phyloP scores from a whole-genome alignment of 148 eudicot genomes.

The Tetragonia tetragonoides region DNA sequence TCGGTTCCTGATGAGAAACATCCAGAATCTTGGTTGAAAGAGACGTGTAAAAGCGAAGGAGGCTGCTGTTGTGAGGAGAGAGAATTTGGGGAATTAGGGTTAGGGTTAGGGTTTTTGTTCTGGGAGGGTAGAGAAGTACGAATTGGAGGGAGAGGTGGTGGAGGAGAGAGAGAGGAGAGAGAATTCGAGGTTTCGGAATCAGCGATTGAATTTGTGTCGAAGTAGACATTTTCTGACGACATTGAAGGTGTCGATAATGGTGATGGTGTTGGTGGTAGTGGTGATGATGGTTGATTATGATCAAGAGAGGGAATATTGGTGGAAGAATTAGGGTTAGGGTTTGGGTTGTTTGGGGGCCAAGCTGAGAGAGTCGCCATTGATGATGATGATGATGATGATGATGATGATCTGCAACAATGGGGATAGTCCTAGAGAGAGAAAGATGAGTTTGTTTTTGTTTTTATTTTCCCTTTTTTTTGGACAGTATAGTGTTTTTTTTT shows the following conservation, averaged over 20 bases:
- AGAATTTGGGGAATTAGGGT: slow-evolving; percentile 21
- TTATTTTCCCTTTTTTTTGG: neutral
- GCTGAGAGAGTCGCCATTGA: slow-evolving; percentile 41
- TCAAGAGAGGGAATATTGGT: slow-evolving; percentile 26
- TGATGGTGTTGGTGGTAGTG: slow-evolving; percentile 6
- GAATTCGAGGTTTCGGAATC: slow-evolving; percentile 7
- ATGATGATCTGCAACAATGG: neutral
- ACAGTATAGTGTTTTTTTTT: too few species aligned
- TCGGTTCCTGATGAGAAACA: slow-evolving; percentile 81
- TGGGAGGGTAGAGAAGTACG: slow-evolving; percentile 21
- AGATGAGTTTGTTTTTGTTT: neutral
- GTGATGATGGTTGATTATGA: neutral
- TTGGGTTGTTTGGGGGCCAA: slow-evolving; percentile 27
- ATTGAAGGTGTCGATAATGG: slow-evolving; percentile 26
- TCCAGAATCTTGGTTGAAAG: slow-evolving; percentile 75
- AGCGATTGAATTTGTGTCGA: neutral
- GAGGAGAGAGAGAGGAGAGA: slow-evolving; percentile 7
- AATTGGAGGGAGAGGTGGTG: slow-evolving; percentile 30
- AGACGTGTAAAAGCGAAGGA: slow-evolving; percentile 54
- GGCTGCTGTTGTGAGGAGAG: slow-evolving; percentile 14
- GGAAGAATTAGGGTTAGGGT: slow-evolving; percentile 28
- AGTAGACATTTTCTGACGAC: slow-evolving; percentile 29
- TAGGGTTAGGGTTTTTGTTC: slow-evolving; percentile 33
- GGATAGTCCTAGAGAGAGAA: neutral
- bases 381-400: neutral